These are phyloP conservation scores for Botrytis paeoniae DNA, from an alignment of 2,329 filamentous ascomycete species.

Conservation along the genomic window DNA sequence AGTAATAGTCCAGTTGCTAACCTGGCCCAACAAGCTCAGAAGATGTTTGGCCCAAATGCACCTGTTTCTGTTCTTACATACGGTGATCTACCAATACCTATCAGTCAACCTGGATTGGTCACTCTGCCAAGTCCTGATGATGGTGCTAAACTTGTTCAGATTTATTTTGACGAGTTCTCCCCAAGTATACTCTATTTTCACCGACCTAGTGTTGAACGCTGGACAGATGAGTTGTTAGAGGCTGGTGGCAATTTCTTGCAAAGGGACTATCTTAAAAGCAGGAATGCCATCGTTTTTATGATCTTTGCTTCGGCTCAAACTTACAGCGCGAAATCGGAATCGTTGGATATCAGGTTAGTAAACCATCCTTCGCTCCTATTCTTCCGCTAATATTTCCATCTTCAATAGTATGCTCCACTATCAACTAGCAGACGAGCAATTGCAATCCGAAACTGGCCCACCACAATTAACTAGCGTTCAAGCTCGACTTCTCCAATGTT, in stretches of 20 bases:
- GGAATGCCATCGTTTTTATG: conserved; percentile 44
- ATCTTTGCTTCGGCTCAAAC: conserved; percentile 49
- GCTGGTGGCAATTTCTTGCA: conserved; percentile 42
- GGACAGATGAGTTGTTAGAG: conserved; percentile 49
- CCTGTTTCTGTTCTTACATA: conserved; percentile 39
- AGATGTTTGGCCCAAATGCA: conserved; percentile 22
- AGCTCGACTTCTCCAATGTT: conserved; percentile 41
- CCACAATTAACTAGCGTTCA: conserved; percentile 40
- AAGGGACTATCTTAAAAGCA: conserved; percentile 41
- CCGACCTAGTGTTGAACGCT: conserved; percentile 49
- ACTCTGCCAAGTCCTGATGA: conserved; percentile 35
- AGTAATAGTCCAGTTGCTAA: too few relatives aligned
- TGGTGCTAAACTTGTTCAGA: conserved; percentile 39
- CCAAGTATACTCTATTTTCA: conserved; percentile 55
- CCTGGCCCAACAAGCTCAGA: neutral
- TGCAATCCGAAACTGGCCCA: conserved; percentile 37
- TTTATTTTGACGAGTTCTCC: conserved; percentile 59
- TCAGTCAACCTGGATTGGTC: conserved; percentile 44
- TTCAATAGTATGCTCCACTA: conserved; percentile 27
- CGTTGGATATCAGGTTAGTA: neutral
- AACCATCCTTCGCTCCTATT: neutral
- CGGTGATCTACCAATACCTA: conserved; percentile 42
- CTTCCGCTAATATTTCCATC: conserved; percentile 19
- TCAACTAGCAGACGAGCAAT: conserved; percentile 34
- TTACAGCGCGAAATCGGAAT: conserved; percentile 30